Evolutionary conservation across 306 rosid species (phyloP), one percentile per base, ranked within the genome.

Genomic region (Vachellia pachyceras): DNA sequence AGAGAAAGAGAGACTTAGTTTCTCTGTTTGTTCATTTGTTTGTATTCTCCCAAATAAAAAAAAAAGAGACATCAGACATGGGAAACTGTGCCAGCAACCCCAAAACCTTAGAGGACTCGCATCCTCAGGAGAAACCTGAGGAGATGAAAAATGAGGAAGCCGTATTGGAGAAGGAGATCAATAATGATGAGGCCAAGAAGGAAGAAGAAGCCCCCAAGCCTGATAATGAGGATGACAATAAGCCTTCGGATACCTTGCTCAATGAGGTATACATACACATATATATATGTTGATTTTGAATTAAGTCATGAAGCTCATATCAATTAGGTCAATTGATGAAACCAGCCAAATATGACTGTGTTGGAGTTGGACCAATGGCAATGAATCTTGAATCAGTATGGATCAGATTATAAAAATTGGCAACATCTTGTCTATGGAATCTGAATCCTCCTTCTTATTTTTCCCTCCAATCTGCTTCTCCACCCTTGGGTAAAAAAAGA

Each of bases 71-170:
- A 57, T 57, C 64, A n/a, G 33, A 20, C 64, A 57, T 57, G 64
- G 64, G 64, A 57, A 57, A 57, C 64, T 57, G 64, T 57, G 64
- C 64, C 5, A 57, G 64, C 64, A 35, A 57, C 20, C 64, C 64
- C 64, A 57, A 57, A 10, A 57, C 64, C 64, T 15, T 57, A 8
- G 64, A 57, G 64, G 64, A 35, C 14, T 7, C 64, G 0, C 35
- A 20, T 23, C 69, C 40, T 63, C 42, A 12, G 7, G 61, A 54
- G 8, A 13, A 60, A 29, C 67, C 67, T 3, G 37, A 60, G 15
- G 2, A 6, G 63, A 0, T 18, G 63, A 23, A n/a, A n/a, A n/a
- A n/a, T n/a, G n/a, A n/a, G n/a, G n/a, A n/a, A n/a, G n/a, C n/a
- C n/a, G n/a, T n/a, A n/a, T n/a, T n/a, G 33, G 29, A 60, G 17